Evolutionary conservation across 2,329 filamentous ascomycete genomes (phyloP).

Genomic region (Colletotrichum horii): DNA sequence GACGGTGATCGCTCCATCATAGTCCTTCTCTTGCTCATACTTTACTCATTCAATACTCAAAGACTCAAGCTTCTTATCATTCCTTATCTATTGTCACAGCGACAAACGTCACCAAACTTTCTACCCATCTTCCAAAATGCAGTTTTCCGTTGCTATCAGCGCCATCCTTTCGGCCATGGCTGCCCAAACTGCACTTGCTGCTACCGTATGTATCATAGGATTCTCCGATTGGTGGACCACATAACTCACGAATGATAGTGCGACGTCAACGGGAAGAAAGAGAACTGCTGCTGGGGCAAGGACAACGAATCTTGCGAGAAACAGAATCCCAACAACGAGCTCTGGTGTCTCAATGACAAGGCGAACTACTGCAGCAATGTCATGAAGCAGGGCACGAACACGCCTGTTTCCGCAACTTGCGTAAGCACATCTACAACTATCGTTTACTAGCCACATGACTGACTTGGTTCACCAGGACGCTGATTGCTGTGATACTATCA

Average conservation of each 20-base stretch:
- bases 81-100: background rate
- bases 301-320: background rate
- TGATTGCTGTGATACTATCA: background rate
- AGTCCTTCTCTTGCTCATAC: background rate
- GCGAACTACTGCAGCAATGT: background rate
- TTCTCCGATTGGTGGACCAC: rapidly evolving
- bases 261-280: background rate
- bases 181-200: background rate
- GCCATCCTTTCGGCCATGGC: background rate
- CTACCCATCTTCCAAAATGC: background rate
- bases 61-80: background rate
- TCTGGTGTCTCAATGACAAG: background rate
- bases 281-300: background rate
- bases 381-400: background rate
- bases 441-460: background rate
- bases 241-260: rapidly evolving
- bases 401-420: background rate
- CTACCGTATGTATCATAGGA: background rate
- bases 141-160: background rate
- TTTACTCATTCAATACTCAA: background rate
- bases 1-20: background rate
- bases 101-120: rapidly evolving
- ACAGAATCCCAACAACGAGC: background rate
- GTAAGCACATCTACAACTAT: background rate
- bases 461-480: background rate